Base-by-base conservation (phyloP, 2,329 filamentous ascomycete species). In the Daldinia sp. region DNA sequence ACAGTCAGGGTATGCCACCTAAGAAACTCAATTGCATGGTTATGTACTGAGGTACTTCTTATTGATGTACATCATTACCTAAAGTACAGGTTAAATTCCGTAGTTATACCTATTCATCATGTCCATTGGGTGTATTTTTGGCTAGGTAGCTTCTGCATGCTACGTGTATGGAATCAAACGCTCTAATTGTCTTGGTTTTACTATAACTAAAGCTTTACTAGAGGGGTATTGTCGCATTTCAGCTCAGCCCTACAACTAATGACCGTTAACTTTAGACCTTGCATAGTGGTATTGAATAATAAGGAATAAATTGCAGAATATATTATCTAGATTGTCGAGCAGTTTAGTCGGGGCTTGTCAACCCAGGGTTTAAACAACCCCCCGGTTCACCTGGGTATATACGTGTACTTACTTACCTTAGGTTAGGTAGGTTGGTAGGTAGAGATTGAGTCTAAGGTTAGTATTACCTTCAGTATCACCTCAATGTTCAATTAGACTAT, bases 251-350 rank as follows among this genome's bases (percentile, higher is more conserved):
- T 72, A 72, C 56, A 59, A 66, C 30, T 61, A 64, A 58, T 39
- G 46, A 64, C 60, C 57, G 65, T 67, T 67, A 64, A 41, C 13
- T 59, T 61, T 53, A 60, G 65, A 64, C 65, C 63, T 69, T 69
- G 65, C 65, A 68, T 54, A 65, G 68, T 71, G 53, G 68, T 68
- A 71, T 71, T 63, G 61, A 64, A 63, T 56, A 65, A 60, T 65
- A 63, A 54, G 61, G 61, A 67, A 54, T 67, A 65, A 65, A 69
- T 69, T 67, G 28, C 58, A 67, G 37, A 54, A 67, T 71, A 71
- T 68, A 69, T 69, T 71, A 71, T 65, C 56, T 60, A 69, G 69
- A 71, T 71, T 69, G 53, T 65, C 66, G 63, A 69, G 60, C 20
- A 57, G 55, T 57, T 60, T 67, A 35, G 55, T 51, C 12, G 37